Conservation (phyloP, 2,329 filamentous ascomycete species). For the Cladophialophora exuberans region DNA sequence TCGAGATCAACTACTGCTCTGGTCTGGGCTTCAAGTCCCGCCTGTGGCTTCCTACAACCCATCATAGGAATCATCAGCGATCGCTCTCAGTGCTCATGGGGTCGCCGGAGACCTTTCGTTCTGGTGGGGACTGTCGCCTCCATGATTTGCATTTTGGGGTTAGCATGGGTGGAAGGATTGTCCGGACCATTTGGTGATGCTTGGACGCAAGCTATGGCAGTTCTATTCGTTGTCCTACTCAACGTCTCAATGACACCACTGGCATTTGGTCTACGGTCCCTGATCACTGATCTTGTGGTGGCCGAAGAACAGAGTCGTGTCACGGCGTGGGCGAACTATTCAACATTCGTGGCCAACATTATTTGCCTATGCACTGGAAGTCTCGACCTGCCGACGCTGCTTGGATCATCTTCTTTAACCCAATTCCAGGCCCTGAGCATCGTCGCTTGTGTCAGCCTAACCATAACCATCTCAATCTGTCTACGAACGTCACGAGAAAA, state of each 20-base stretch:
- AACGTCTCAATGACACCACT: slow-evolving; percentile 5
- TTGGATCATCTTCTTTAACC: neutral
- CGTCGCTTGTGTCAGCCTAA: neutral
- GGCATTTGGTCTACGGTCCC: slow-evolving; percentile 1
- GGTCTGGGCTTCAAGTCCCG: neutral
- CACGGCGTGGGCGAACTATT: neutral
- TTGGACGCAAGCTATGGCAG: neutral
- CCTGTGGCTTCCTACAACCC: slow-evolving; percentile 3
- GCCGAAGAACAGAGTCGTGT: neutral
- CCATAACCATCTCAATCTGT: neutral
- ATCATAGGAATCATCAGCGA: slow-evolving; percentile 1
- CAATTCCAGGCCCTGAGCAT: neutral
- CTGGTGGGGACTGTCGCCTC: neutral
- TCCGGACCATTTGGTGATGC: neutral
- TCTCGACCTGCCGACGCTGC: neutral
- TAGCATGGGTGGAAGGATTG: neutral
- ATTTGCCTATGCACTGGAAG: neutral
- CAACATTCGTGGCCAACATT: neutral
- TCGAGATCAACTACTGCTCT: neutral
- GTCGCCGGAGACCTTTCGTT: neutral
- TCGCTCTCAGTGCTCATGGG: neutral
- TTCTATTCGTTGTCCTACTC: neutral
- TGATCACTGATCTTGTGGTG: slow-evolving; percentile 1
- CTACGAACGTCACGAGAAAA: neutral
- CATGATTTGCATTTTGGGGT: neutral